Percentiles rank a stretch among this genome's conserved stretches.
Evolutionary conservation across 495 filamentous ascomycete species (phyloP).

Genomic region (Penicillium samsonianum): DNA sequence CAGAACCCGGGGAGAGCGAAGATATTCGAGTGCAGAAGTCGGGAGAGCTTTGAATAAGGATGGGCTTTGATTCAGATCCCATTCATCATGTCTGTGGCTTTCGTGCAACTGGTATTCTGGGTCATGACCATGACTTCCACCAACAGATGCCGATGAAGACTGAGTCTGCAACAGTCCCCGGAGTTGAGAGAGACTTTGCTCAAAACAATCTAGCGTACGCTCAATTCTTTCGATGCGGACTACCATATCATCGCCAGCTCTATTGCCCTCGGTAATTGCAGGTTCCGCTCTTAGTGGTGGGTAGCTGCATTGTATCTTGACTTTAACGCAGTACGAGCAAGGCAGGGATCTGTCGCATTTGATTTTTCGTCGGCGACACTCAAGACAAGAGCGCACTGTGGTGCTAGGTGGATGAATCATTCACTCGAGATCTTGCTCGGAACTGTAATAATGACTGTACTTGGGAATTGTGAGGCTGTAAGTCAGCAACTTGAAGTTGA

Average conservation of each 20-base stretch:
- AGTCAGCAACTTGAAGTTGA: background rate
- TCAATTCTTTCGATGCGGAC: conserved; percentile 21
- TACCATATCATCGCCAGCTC: background rate
- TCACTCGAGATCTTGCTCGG: background rate
- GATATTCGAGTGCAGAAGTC: background rate
- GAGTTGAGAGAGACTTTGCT: conserved; percentile 15
- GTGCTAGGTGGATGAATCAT: background rate
- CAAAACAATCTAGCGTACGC: conserved; percentile 5
- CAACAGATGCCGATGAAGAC: background rate
- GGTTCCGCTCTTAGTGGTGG: conserved; percentile 10
- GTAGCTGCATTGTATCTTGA: conserved; percentile 26
- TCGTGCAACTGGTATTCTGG: no score
- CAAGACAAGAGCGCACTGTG: conserved; percentile 42
- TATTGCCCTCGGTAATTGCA: background rate
- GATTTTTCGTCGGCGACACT: conserved; percentile 57
- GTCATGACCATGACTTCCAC: background rate
- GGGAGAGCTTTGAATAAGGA: background rate
- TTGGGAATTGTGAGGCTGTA: background rate
- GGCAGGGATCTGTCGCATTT: conserved; percentile 52
- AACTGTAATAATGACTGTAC: background rate
- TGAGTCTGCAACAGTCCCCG: conserved; percentile 10
- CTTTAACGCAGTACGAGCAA: conserved; percentile 50
- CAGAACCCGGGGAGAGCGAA: conserved; percentile 8
- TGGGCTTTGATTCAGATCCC: background rate
- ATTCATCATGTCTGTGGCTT: background rate